Conservation (phyloP, 441 rosid genomes). For the Hura crepitans region DNA sequence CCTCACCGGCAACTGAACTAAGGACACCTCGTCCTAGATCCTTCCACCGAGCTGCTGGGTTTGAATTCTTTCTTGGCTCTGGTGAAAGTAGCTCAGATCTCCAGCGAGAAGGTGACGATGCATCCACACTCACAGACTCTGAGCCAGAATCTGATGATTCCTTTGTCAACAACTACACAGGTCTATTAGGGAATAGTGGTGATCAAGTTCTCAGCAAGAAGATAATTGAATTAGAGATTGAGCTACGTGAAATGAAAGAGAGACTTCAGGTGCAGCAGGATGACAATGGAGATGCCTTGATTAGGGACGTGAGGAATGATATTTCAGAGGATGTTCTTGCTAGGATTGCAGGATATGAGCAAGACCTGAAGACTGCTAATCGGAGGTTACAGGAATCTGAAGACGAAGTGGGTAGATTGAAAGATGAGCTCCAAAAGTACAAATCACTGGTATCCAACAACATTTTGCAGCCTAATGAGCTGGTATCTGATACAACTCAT, state of each 20-base stretch:
- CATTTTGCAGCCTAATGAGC: constrained; percentile 16
- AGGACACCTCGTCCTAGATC: constrained; percentile 45
- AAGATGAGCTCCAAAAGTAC: constrained; percentile 46
- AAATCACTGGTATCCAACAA: constrained; percentile 13
- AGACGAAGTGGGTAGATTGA: constrained; percentile 54
- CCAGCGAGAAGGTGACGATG: constrained; percentile 70
- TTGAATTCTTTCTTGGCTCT: constrained; percentile 69
- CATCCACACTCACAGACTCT: constrained; percentile 64
- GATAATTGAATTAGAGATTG: constrained; percentile 62
- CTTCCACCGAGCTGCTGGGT: constrained; percentile 83
- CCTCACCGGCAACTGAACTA: constrained; percentile 41
- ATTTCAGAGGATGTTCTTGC: constrained; percentile 36
- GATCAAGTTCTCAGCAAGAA: constrained; percentile 46
- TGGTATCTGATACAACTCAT: constrained; percentile 16
- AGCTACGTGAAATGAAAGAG: constrained; percentile 66
- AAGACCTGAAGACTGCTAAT: constrained; percentile 51
- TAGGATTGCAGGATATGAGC: constrained; percentile 42
- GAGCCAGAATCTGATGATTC: constrained; percentile 76
- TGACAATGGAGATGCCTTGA: constrained; percentile 38
- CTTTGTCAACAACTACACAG: constrained; percentile 62
- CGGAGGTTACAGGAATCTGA: constrained; percentile 40
- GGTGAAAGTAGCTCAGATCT: constrained; percentile 55
- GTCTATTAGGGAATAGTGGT: constrained; percentile 37
- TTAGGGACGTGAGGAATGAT: constrained; percentile 26
- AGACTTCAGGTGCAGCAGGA: constrained; percentile 53